Evolutionary conservation across 1,284 basidiomycete species (phyloP).

Genomic region (Tylopilus sp.): DNA sequence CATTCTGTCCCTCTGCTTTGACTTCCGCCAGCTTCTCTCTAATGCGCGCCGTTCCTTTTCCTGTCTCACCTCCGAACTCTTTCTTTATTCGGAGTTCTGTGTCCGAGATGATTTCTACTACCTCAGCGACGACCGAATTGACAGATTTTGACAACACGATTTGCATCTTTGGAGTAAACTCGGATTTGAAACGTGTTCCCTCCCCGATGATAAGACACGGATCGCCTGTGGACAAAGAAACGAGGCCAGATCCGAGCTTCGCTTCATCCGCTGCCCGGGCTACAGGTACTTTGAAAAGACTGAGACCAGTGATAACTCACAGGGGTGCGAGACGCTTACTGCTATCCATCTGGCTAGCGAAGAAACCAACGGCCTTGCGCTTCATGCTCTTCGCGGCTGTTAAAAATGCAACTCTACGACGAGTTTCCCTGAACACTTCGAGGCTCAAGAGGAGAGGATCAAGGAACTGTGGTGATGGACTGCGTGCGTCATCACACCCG

Average conservation of each 20-base stretch:
- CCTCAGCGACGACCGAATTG: conserved; percentile 78
- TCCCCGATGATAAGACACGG: conserved; percentile 79
- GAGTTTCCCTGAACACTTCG: conserved; percentile 85
- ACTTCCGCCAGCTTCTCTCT: conserved; percentile 65
- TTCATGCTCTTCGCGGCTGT: conserved; percentile 94
- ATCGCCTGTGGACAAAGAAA: conserved; percentile 75
- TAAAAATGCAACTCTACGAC: conserved; percentile 84
- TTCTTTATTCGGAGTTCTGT: conserved; percentile 83
- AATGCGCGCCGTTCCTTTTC: conserved; percentile 72
- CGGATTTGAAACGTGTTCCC: conserved; percentile 75
- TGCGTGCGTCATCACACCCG: conserved; percentile 2
- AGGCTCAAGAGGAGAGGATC: conserved; percentile 89
- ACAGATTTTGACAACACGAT: conserved; percentile 86
- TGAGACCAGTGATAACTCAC: conserved; percentile 10
- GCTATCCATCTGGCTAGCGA: conserved; percentile 84
- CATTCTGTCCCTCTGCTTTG: conserved; percentile 52
- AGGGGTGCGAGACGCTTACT: conserved; percentile 58
- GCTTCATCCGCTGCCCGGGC: conserved; percentile 89
- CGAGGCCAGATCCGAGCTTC: conserved; percentile 72
- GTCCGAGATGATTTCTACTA: conserved; percentile 88
- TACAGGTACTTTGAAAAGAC: conserved; percentile 73
- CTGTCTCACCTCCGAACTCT: conserved; percentile 83
- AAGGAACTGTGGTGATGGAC: conserved; percentile 67
- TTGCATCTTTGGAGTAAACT: conserved; percentile 82
- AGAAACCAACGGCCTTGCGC: conserved; percentile 78